These are phyloP conservation scores for Ceratorhiza oryzae-sativae DNA, from an alignment of 1,284 basidiomycete species.

Conservation along the genomic window DNA sequence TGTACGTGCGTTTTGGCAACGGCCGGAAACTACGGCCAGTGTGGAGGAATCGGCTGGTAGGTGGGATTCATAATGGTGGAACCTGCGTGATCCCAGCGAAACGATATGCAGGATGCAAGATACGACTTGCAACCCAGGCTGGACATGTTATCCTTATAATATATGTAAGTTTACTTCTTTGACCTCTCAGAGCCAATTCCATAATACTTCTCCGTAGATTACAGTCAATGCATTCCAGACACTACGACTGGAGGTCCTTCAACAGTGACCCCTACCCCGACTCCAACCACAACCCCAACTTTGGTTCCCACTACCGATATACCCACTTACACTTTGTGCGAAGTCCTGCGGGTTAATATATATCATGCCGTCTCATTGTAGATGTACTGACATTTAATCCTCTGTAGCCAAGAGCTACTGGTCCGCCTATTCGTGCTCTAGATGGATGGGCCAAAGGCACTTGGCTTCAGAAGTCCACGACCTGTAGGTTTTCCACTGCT, in stretches of 20 bases:
- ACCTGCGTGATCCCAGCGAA: too few species aligned
- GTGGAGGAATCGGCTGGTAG: slow-evolving; percentile 18
- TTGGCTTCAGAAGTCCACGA: slow-evolving; percentile 2
- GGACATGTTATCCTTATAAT: neutral
- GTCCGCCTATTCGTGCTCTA: slow-evolving; percentile 9
- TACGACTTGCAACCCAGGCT: neutral
- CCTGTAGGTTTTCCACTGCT: neutral
- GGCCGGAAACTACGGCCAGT: neutral
- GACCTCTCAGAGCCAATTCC: neutral
- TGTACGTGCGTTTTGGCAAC: neutral
- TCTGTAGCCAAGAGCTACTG: slow-evolving; percentile 11
- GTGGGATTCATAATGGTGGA: neutral
- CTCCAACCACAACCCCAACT: neutral
- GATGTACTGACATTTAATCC: neutral
- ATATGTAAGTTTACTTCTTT: neutral
- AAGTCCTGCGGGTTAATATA: too few species aligned
- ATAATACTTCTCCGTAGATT: neutral
- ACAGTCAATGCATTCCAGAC: neutral
- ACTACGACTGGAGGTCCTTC: neutral
- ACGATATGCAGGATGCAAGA: neutral
- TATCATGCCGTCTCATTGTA: neutral
- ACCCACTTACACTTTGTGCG: too few species aligned
- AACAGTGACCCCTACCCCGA: neutral
- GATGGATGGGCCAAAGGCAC: slow-evolving; percentile 22
- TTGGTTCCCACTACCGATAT: too few species aligned